Conservation (phyloP, 768 basidiomycete genomes). For the Dendrothele bispora region DNA sequence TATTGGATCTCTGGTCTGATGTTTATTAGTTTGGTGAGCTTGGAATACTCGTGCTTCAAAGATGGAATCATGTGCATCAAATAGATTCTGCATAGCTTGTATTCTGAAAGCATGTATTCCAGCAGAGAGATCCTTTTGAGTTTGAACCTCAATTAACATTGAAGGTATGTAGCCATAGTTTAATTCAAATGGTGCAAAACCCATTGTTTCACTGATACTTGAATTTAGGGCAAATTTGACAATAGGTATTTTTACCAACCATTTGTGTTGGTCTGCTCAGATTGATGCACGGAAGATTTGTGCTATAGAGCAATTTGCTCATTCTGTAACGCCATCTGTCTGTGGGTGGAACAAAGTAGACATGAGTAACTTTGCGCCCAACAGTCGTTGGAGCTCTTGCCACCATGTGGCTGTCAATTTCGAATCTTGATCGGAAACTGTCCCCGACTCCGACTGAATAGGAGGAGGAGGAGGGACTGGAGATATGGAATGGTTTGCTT, state of each 20-base stretch:
- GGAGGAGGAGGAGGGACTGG: too few relatives aligned
- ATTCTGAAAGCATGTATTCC: constrained; percentile 14
- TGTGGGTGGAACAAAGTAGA: constrained; percentile 42
- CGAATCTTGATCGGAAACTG: constrained; percentile 25
- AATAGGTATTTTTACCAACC: constrained; percentile 27
- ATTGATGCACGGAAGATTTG: constrained; percentile 29
- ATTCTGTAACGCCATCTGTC: constrained; percentile 33
- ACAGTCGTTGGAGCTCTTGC: constrained; percentile 17
- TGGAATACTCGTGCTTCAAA: constrained; percentile 17
- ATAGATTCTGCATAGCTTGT: too few relatives aligned
- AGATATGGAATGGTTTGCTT: too few relatives aligned
- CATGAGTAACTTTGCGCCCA: constrained; percentile 31
- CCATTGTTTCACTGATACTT: constrained; percentile 26
- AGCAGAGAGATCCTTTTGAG: not conserved
- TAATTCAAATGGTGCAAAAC: too few relatives aligned
- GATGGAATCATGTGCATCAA: constrained; percentile 20
- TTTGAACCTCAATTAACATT: not conserved
- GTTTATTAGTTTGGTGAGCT: constrained; percentile 15
- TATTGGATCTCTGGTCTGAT: not conserved
- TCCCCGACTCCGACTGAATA: too few relatives aligned
- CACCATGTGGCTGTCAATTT: constrained; percentile 31
- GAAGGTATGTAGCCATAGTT: constrained; percentile 18
- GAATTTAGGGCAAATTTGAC: constrained; percentile 40
- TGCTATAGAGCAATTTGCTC: constrained; percentile 24
- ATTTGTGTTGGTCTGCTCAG: constrained; percentile 28